Conservation (phyloP, 495 filamentous ascomycete genomes). For the Talaromyces nanjingensis region DNA sequence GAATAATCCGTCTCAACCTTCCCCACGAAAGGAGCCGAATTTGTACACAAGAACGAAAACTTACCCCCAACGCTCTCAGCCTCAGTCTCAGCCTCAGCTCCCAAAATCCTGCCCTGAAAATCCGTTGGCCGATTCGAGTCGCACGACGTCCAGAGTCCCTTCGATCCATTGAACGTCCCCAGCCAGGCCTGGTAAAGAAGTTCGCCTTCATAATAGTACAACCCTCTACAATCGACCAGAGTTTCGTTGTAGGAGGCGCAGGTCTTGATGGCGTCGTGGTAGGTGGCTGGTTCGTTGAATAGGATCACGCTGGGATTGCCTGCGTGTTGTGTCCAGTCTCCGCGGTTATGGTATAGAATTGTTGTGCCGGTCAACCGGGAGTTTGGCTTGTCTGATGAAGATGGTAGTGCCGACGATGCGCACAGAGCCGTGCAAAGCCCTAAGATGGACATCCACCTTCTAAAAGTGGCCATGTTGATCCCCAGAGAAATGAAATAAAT, state of each 20-base stretch:
- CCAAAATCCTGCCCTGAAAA: neutral
- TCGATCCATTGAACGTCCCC: neutral
- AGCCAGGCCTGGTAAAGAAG: neutral
- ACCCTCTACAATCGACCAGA: neutral
- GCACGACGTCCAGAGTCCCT: constrained; percentile 1
- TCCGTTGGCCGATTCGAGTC: neutral
- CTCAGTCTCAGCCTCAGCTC: neutral
- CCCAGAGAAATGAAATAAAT: neutral
- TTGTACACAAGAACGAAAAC: constrained; percentile 21
- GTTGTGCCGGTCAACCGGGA: neutral
- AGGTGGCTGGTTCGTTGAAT: neutral
- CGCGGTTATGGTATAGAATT: neutral
- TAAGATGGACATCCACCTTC: neutral
- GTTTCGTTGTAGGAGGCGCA: neutral
- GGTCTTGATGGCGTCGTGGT: neutral
- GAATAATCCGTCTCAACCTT: constrained; percentile 19
- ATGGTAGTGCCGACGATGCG: neutral
- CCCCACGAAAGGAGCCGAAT: constrained; percentile 19
- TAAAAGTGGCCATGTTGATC: neutral
- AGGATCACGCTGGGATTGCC: neutral
- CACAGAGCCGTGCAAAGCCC: neutral
- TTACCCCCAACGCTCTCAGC: neutral
- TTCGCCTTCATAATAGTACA: neutral
- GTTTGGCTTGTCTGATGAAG: neutral
- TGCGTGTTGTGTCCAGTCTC: neutral